A percentile compares a stretch with the other conserved stretches of the same genome.
These are phyloP conservation scores for Phytopythium sindhum DNA, from an alignment of 352 stramenopile species.

Conservation along the genomic window DNA sequence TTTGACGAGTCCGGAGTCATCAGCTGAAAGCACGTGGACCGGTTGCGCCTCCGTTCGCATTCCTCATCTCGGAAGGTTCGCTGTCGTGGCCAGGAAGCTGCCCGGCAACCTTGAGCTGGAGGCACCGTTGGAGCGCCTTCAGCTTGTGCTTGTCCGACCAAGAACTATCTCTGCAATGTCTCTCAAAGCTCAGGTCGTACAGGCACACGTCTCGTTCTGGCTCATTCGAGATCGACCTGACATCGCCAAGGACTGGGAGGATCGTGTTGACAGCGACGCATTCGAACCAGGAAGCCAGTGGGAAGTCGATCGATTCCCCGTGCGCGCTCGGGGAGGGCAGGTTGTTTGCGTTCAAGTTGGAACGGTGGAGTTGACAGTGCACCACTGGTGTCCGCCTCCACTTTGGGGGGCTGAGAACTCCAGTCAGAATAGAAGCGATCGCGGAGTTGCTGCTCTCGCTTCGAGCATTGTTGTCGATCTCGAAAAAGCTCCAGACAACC, in stretches of 20 bases:
- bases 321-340: not conserved
- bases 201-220: slow-evolving; percentile 13
- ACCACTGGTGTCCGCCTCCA: not conserved
- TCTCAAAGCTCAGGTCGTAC: not conserved
- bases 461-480: not conserved
- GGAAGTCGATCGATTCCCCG: not conserved
- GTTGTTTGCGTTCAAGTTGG: not conserved
- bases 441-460: not conserved
- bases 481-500: not conserved
- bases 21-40: not conserved
- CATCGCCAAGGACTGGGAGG: not conserved
- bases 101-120: slow-evolving; percentile 11
- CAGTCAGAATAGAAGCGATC: not conserved
- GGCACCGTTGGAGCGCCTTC: slow-evolving; percentile 13
- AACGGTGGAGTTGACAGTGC: not conserved
- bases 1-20: too few species aligned
- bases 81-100: slow-evolving; percentile 9
- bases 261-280: not conserved
- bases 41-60: not conserved
- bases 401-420: not conserved
- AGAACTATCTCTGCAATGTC: slow-evolving; percentile 3
- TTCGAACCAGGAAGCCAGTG: not conserved
- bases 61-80: slow-evolving; percentile 6
- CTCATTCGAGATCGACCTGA: slow-evolving; percentile 14
- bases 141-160: slow-evolving; percentile 9